Evolutionary conservation across 2,329 filamentous ascomycete genomes (phyloP).

Genomic region (Colletotrichum sojae): DNA sequence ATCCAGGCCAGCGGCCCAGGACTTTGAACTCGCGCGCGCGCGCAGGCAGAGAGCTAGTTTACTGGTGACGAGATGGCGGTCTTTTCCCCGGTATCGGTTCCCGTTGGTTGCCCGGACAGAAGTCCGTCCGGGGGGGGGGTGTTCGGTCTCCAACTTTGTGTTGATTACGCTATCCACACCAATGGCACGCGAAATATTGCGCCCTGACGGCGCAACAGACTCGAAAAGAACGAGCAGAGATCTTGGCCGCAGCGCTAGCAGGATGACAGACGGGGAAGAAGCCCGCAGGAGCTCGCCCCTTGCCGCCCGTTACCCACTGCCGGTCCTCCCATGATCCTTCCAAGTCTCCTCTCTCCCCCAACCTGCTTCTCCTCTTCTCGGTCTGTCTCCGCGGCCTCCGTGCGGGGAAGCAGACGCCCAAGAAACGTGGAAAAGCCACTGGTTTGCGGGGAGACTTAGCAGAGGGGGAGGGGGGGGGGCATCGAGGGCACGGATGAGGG

Average conservation of each 20-base stretch:
- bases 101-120: constrained; percentile 17
- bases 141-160: too few relatives aligned
- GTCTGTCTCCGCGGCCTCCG: constrained; percentile 10
- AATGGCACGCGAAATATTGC: neutral
- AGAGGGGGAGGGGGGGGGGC: neutral
- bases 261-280: too few relatives aligned
- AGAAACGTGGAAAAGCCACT: neutral
- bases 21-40: too few relatives aligned
- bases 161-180: constrained; percentile 1
- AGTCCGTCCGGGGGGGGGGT: constrained; percentile 1
- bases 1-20: too few relatives aligned
- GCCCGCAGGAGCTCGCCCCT: too few relatives aligned
- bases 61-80: neutral
- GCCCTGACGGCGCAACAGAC: neutral
- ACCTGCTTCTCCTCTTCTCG: neutral
- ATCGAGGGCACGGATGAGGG: neutral
- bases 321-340: too few relatives aligned
- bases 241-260: neutral
- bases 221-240: neutral
- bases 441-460: constrained; percentile 19
- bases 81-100: constrained; percentile 13
- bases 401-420: constrained; percentile 15
- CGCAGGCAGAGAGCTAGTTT: too few relatives aligned
- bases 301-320: too few relatives aligned
- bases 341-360: too few relatives aligned